Evolutionary conservation across 805 yeast genomes (phyloP).

Genomic region (Saccharomycopsis sp.): DNA sequence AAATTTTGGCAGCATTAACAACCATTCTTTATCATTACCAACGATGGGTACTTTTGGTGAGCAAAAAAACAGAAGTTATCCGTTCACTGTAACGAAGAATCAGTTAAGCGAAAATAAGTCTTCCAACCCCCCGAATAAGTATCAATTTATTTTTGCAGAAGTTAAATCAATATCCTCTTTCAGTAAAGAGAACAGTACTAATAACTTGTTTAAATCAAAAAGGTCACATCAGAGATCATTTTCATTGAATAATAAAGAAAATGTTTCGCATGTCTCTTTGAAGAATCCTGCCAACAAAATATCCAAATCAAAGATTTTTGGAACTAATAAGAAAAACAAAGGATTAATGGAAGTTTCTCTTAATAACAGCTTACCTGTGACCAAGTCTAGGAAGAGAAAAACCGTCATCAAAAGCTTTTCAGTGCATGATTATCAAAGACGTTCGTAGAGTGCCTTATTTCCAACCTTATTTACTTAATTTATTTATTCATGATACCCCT

Average conservation of each 20-base stretch:
- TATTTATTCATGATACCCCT: too few relatives aligned
- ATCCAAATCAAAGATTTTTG: neutral
- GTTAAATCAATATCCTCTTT: constrained; percentile 5
- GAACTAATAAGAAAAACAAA: too few relatives aligned
- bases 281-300: neutral
- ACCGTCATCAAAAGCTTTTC: too few relatives aligned
- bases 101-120: neutral
- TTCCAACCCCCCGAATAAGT: neutral
- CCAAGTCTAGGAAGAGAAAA: too few relatives aligned
- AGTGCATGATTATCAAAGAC: too few relatives aligned
- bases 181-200: neutral
- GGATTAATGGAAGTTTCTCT: too few relatives aligned
- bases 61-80: neutral
- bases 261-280: neutral
- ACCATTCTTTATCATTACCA: neutral
- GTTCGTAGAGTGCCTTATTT: too few relatives aligned
- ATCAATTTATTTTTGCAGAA: constrained; percentile 15
- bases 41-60: constrained; percentile 17
- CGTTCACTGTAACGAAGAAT: neutral
- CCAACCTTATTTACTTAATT: too few relatives aligned
- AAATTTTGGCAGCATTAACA: neutral
- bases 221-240: neutral
- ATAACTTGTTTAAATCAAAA: neutral
- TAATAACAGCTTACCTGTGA: too few relatives aligned
- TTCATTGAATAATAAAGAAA: neutral